Evolutionary conservation across 768 basidiomycete genomes (phyloP).

Genomic region (Boletellus sp.): DNA sequence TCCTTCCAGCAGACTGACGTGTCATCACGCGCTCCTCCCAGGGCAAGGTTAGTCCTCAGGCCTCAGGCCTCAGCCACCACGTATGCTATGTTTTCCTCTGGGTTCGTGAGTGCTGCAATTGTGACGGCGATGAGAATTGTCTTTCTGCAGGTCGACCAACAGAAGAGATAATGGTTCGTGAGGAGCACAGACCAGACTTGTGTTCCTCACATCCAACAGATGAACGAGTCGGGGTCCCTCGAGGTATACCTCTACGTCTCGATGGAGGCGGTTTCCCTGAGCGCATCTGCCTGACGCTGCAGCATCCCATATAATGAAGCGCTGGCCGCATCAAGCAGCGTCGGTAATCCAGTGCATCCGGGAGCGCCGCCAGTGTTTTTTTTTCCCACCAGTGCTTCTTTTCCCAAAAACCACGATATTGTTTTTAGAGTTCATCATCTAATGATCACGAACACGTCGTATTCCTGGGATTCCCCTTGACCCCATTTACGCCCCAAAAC

Average conservation of each 20-base stretch:
- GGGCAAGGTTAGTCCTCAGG: too few species aligned
- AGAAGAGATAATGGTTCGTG: conserved; percentile 38
- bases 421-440: conserved; percentile 4
- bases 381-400: conserved; percentile 12
- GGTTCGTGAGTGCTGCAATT: conserved; percentile 39
- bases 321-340: conserved; percentile 8
- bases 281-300: conserved; percentile 24
- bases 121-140: conserved; percentile 38
- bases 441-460: conserved; percentile 2
- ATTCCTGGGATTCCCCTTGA: conserved; percentile 1
- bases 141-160: conserved; percentile 38
- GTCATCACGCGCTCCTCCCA: too few species aligned
- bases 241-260: conserved; percentile 25
- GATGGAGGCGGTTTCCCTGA: conserved; percentile 20
- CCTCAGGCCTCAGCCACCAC: too few species aligned
- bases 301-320: conserved; percentile 22
- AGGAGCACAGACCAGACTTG: conserved; percentile 18
- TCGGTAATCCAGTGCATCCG: conserved; percentile 14
- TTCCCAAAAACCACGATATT: conserved; percentile 22
- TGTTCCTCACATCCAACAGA: conserved; percentile 30
- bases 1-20: too few species aligned
- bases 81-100: too few species aligned
- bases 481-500: not conserved
- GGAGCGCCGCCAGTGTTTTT: conserved; percentile 13
- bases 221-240: conserved; percentile 24